Evolutionary conservation across 2,329 filamentous ascomycete genomes (phyloP), one percentile per base, ranked within the genome.

Genomic region (Monosporascus sp.): DNA sequence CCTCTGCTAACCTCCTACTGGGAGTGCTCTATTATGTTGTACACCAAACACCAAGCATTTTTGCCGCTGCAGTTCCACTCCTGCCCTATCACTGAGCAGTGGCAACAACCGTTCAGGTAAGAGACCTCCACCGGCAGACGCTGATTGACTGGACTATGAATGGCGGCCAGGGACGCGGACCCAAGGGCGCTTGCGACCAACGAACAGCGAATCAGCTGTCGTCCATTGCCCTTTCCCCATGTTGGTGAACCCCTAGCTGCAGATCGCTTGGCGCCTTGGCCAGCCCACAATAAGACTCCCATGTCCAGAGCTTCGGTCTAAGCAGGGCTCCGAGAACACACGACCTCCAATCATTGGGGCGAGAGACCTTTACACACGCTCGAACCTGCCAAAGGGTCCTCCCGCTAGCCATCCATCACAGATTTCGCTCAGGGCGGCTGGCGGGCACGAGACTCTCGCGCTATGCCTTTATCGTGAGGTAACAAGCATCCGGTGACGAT

Each of bases 261-360:
- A 64, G 65, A 68, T 67, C 65, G 53, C 60, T 64, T 65, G 57
- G 61, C 61, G 57, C 48, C 55, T 49, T 57, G 15, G n/a, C 41
- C 14, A 53, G 53, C 31, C 47, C 20, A 41, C 50, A 51, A 51
- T 52, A 51, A 50, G 53, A 52, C 15, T 39, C 48, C 37, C 55
- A 48, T 35, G 31, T 14, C 31, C 11, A 22, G 9, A 35, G 4
- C 31, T 35, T 35, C 31, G 5, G 31, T 35, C 31, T 35, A 35
- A 14, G 31, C 31, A 35, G 31, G 9, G 9, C 11, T 35, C 31
- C 3, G 9, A 35, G 9, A 35, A 35, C 27, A 35, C 1, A 35
- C 9, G 11, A 35, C 31, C 11, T 14, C 31, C 31, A 35, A 35
- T 35, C 31, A 35, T 35, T 35, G 9, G 31, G 4, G 31, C 31